phyloP scores from a whole-genome alignment of 1,139 yeast genomes.

The Yamadazyma songkhlaensis region DNA sequence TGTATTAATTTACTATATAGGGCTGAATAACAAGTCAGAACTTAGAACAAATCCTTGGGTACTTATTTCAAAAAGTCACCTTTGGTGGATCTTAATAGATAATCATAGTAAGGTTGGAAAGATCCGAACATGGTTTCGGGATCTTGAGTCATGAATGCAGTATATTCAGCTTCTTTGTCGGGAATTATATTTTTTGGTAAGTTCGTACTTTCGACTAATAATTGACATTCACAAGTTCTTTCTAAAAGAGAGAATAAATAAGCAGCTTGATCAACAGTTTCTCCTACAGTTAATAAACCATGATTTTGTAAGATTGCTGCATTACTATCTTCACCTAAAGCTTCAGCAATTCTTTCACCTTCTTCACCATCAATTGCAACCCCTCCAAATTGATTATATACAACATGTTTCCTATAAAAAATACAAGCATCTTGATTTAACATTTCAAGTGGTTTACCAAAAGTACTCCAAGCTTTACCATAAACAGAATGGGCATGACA shows the following conservation, averaged over 20 bases:
- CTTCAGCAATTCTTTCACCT: slow-evolving; percentile 60
- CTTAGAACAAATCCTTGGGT: too few species aligned
- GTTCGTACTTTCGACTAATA: slow-evolving; percentile 35
- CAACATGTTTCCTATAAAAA: slow-evolving; percentile 61
- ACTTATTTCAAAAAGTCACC: slow-evolving; percentile 2
- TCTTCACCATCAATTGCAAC: slow-evolving; percentile 69
- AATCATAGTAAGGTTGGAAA: slow-evolving; percentile 52
- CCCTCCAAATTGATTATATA: slow-evolving; percentile 69
- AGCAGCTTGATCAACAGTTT: slow-evolving; percentile 78
- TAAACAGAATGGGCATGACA: slow-evolving; percentile 72
- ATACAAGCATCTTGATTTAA: slow-evolving; percentile 71
- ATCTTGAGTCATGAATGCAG: slow-evolving; percentile 49
- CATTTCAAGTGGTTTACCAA: slow-evolving; percentile 71
- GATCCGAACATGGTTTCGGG: slow-evolving; percentile 63
- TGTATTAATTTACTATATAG: too few species aligned
- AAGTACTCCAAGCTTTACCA: slow-evolving; percentile 70
- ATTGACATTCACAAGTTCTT: slow-evolving; percentile 64
- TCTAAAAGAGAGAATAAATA: slow-evolving; percentile 64
- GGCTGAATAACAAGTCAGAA: too few species aligned
- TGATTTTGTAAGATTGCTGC: slow-evolving; percentile 70
- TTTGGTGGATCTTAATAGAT: slow-evolving; percentile 10
- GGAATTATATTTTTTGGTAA: not conserved
- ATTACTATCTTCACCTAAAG: slow-evolving; percentile 54
- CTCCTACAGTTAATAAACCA: slow-evolving; percentile 74
- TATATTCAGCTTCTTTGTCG: slow-evolving; percentile 5